Percentiles rank a stretch among this genome's conserved stretches.
phyloP scores from a whole-genome alignment of 805 yeast species.

The Candida quercuum region DNA sequence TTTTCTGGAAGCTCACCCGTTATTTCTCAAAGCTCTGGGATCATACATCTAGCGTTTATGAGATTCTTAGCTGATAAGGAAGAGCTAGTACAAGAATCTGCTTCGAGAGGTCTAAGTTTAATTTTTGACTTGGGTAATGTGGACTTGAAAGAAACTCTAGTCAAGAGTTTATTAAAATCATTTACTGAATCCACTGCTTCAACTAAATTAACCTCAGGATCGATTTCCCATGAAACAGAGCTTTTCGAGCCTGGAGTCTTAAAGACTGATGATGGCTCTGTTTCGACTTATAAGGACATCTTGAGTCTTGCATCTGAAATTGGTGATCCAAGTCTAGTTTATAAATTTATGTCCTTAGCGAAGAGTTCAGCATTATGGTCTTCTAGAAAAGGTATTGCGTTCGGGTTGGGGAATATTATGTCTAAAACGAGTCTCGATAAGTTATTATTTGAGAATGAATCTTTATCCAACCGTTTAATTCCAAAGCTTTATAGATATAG shows the following conservation, averaged over 20 bases:
- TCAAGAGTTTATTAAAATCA: constrained; percentile 65
- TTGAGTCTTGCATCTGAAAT: constrained; percentile 86
- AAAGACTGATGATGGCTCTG: constrained; percentile 77
- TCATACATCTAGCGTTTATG: constrained; percentile 72
- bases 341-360: constrained; percentile 90
- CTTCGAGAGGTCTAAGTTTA: constrained; percentile 80
- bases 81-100: constrained; percentile 87
- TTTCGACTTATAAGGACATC: constrained; percentile 88
- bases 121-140: constrained; percentile 72
- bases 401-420: constrained; percentile 81
- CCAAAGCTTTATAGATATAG: constrained; percentile 82
- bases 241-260: constrained; percentile 79
- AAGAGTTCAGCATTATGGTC: constrained; percentile 87
- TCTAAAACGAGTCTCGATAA: constrained; percentile 72
- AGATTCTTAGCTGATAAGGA: constrained; percentile 74
- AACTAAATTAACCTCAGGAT: constrained; percentile 49
- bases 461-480: constrained; percentile 54
- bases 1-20: constrained; percentile 50
- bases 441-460: constrained; percentile 47
- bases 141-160: constrained; percentile 64
- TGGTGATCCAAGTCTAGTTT: constrained; percentile 91
- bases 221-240: constrained; percentile 73
- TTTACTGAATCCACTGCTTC: constrained; percentile 64
- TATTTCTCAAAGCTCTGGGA: constrained; percentile 40
- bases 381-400: constrained; percentile 89